Evolutionary conservation across 176 grass and related monocot species (phyloP), one percentile per base, ranked within the genome.

Genomic region (Tillandsia leiboldiana): DNA sequence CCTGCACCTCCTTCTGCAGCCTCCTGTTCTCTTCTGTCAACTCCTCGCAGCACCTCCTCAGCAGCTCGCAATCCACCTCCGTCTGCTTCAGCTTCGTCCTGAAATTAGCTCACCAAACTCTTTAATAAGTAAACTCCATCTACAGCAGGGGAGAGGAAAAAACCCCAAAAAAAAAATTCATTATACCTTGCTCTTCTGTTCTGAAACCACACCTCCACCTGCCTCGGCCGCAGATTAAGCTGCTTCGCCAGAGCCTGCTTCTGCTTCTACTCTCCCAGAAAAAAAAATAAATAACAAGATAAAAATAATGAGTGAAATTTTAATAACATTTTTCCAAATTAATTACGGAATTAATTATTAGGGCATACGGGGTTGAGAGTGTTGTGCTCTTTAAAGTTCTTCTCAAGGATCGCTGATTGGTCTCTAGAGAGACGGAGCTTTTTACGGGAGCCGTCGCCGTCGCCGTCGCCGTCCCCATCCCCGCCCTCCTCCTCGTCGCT

Each of bases 131-230:
- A 24, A 24, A 24, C 24, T 24, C 17, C 3, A 12, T 53, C 53
- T 57, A 6, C 53, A 13, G 11, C 53, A 10, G 6, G 17, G 20
- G 24, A 53, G 1, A 72, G 17, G 23, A 14, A 11, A 15, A 27
- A 49, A 20, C 20, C 20, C 47, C 8, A 3, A 29, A 14, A 47
- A 68, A 23, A 15, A 49, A 8, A 14, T 1, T 9, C 13, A 24
- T 72, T 51, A 28, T 76, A 90, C 87, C 87, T 82, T 22, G 88
- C 92, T 65, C 92, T 83, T 68, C 92, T 79, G 80, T 96, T 96
- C 81, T 96, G 92, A 72, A 96, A 91, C 92, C 88, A 96, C 15
- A 96, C 92, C 80, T 96, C 92, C 53, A 96, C 92, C 75, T 96
- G 92, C 23, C 92, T 82, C 1, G 92, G 85, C 57, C 77, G 85